phyloP scores from a whole-genome alignment of 768 basidiomycete species.

The Rhizopogon vesiculosus region DNA sequence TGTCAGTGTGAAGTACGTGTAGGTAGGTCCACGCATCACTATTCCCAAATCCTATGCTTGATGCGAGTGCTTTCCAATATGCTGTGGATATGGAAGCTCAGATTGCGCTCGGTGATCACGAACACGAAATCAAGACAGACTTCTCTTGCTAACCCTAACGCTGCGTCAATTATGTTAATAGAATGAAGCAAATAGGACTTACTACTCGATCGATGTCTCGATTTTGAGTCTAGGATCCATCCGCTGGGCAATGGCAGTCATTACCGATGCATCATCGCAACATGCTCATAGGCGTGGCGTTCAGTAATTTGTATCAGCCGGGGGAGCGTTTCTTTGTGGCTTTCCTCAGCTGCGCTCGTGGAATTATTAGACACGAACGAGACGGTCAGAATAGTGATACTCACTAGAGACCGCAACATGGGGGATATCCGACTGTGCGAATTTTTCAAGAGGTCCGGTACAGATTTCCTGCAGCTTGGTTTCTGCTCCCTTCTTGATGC shows the following conservation, averaged over 20 bases:
- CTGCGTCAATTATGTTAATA: background rate
- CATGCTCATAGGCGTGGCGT: background rate
- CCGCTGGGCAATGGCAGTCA: background rate
- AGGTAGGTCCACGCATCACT: too few species aligned
- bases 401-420: background rate
- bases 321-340: background rate
- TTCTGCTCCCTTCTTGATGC: background rate
- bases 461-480: background rate
- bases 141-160: background rate
- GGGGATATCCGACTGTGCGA: background rate
- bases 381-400: background rate
- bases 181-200: background rate
- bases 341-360: background rate
- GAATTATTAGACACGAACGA: background rate
- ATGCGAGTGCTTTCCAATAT: too few species aligned
- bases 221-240: background rate
- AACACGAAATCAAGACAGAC: slow-evolving; percentile 2
- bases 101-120: too few species aligned
- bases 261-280: background rate
- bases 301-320: background rate
- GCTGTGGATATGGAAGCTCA: too few species aligned
- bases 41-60: too few species aligned
- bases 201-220: background rate
- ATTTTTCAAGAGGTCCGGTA: background rate
- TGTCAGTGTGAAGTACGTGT: slow-evolving; percentile 3